These are phyloP conservation scores for Apiotrichum gracile DNA, from an alignment of 1,284 basidiomycete genomes.

Conservation along the genomic window DNA sequence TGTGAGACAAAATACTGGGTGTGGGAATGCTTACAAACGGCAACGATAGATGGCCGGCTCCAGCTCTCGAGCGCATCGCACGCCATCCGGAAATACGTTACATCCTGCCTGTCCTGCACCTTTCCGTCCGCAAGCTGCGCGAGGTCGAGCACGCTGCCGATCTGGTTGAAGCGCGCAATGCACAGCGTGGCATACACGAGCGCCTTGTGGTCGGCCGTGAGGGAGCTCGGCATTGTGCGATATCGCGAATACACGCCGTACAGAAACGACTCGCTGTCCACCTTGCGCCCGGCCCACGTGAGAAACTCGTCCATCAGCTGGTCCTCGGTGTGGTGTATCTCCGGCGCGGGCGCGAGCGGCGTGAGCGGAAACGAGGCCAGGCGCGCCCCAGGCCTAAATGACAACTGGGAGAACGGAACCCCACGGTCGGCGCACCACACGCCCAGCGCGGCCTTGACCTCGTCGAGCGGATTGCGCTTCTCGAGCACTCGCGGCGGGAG, in stretches of 20 bases:
- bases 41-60: constrained; percentile 18
- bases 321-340: constrained; percentile 14
- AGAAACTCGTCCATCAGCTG: constrained; percentile 16
- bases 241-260: constrained; percentile 17
- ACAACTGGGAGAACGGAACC: constrained; percentile 5
- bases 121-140: background rate
- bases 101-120: constrained; percentile 15
- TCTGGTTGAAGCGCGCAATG: constrained; percentile 13
- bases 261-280: constrained; percentile 2
- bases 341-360: constrained; percentile 8
- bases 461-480: constrained; percentile 14
- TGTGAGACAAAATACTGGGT: background rate
- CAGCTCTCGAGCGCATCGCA: constrained; percentile 17
- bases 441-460: constrained; percentile 9
- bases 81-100: constrained; percentile 27
- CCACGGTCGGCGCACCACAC: constrained; percentile 10
- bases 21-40: constrained; percentile 15
- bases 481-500: background rate
- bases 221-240: constrained; percentile 16
- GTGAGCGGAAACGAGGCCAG: constrained; percentile 5
- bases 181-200: constrained; percentile 22
- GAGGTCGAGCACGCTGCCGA: background rate
- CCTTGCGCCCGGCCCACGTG: background rate
- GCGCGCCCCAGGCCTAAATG: constrained; percentile 15
- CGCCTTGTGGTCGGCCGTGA: constrained; percentile 20